These are phyloP conservation scores for Pleurotus djamor DNA, from an alignment of 768 basidiomycete species.

Conservation along the genomic window DNA sequence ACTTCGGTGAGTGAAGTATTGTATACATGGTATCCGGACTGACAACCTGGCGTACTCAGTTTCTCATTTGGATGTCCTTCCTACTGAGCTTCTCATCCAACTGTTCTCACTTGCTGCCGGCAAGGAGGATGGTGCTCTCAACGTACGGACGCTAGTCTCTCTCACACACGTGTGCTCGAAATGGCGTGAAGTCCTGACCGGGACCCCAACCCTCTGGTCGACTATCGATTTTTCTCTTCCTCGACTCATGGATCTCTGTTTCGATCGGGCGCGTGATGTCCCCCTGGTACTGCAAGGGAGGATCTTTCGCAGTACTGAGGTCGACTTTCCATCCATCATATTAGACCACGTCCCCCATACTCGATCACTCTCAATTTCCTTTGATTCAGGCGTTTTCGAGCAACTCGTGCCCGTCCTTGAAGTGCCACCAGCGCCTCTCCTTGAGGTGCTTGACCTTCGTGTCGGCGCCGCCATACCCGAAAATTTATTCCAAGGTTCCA, in stretches of 20 bases:
- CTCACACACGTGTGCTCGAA: neutral
- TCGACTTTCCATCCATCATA: neutral
- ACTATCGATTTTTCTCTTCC: neutral
- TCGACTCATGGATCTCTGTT: constrained; percentile 13
- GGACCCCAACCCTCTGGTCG: neutral
- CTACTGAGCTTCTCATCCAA: neutral
- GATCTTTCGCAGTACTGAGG: neutral
- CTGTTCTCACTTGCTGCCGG: neutral
- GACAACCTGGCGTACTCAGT: neutral
- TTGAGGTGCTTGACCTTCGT: neutral
- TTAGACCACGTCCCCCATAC: neutral
- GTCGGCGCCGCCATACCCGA: neutral
- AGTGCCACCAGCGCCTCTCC: neutral
- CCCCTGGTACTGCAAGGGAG: neutral
- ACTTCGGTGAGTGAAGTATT: too few relatives aligned
- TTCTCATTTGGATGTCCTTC: neutral
- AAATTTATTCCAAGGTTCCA: neutral
- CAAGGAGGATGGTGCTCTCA: neutral
- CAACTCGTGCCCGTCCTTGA: neutral
- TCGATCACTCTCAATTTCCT: neutral
- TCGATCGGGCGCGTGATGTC: constrained; percentile 12
- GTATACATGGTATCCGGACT: neutral
- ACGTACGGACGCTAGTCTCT: neutral
- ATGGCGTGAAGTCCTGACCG: neutral
- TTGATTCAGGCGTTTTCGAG: neutral